Percentiles rank a stretch among this genome's conserved stretches.
These are phyloP conservation scores for Podochytrium sp. DNA, from an alignment of 192 early-diverging fungal genomes.

Conservation along the genomic window DNA sequence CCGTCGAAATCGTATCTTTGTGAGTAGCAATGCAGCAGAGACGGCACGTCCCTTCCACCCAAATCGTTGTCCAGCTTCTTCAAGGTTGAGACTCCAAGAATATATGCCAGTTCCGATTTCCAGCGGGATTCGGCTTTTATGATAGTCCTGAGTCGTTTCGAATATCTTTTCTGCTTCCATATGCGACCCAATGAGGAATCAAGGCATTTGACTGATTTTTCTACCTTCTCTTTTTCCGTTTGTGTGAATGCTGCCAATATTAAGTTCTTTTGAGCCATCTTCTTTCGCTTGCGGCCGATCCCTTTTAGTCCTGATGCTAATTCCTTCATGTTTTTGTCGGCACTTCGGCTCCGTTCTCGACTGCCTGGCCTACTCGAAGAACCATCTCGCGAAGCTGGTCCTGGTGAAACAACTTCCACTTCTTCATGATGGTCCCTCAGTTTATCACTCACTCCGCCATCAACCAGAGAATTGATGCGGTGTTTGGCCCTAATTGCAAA, in stretches of 20 bases:
- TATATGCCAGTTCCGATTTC: neutral
- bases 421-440: neutral
- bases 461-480: slow-evolving; percentile 30
- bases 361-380: slow-evolving; percentile 10
- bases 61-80: slow-evolving; percentile 8
- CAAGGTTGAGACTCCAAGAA: neutral
- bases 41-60: neutral
- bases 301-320: slow-evolving; percentile 8
- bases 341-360: slow-evolving; percentile 25
- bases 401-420: neutral
- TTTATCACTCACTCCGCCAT: slow-evolving; percentile 25
- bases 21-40: neutral
- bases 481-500: neutral
- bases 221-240: slow-evolving; percentile 43
- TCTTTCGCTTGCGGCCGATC: slow-evolving; percentile 34
- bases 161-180: slow-evolving; percentile 42
- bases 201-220: slow-evolving; percentile 41
- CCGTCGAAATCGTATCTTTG: neutral
- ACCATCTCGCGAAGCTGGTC: neutral
- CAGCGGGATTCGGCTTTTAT: slow-evolving; percentile 2
- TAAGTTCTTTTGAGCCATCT: slow-evolving; percentile 29
- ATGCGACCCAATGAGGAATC: slow-evolving; percentile 30
- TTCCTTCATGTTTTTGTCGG: slow-evolving; percentile 21
- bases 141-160: neutral
- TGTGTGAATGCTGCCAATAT: slow-evolving; percentile 23